phyloP scores from a whole-genome alignment of 2,329 filamentous ascomycete species.

The Madurella fahalii region DNA sequence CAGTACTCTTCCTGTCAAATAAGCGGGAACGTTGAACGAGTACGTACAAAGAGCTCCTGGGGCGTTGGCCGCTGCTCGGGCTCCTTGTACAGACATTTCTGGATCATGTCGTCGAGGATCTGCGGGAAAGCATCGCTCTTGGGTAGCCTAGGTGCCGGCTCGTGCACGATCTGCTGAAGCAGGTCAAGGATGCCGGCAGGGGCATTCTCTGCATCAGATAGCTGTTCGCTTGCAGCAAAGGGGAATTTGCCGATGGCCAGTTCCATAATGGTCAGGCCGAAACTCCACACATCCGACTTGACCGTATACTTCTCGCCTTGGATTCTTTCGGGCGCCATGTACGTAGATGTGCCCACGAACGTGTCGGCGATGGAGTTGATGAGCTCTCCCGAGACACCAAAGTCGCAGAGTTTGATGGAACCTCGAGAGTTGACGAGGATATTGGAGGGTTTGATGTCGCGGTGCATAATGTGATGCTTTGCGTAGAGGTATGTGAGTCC shows the following conservation, averaged over 20 bases:
- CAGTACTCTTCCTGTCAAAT: slow-evolving; percentile 19
- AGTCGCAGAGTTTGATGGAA: slow-evolving; percentile 95
- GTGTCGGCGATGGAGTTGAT: slow-evolving; percentile 98
- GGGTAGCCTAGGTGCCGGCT: slow-evolving; percentile 86
- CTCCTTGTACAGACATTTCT: slow-evolving; percentile 88
- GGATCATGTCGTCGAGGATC: slow-evolving; percentile 94
- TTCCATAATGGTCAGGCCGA: slow-evolving; percentile 93
- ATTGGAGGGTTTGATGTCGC: slow-evolving; percentile 98
- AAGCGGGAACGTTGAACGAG: not conserved
- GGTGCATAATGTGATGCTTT: slow-evolving; percentile 96
- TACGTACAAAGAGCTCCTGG: slow-evolving; percentile 81
- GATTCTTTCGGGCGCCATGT: slow-evolving; percentile 98
- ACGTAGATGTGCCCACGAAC: slow-evolving; percentile 96
- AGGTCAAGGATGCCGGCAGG: slow-evolving; percentile 95
- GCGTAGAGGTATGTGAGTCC: slow-evolving; percentile 93
- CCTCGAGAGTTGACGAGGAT: slow-evolving; percentile 93
- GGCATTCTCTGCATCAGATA: slow-evolving; percentile 70
- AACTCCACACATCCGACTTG: slow-evolving; percentile 98
- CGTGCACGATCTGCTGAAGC: slow-evolving; percentile 94
- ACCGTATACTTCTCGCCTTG: slow-evolving; percentile 96
- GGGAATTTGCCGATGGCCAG: slow-evolving; percentile 96
- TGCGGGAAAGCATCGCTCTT: slow-evolving; percentile 96
- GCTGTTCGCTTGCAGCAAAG: slow-evolving; percentile 70
- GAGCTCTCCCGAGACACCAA: slow-evolving; percentile 95
- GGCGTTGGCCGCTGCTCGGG: slow-evolving; percentile 87